Base-by-base conservation (phyloP, 192 early-diverging fungal genomes). In the Entomortierella chlamydospora region DNA sequence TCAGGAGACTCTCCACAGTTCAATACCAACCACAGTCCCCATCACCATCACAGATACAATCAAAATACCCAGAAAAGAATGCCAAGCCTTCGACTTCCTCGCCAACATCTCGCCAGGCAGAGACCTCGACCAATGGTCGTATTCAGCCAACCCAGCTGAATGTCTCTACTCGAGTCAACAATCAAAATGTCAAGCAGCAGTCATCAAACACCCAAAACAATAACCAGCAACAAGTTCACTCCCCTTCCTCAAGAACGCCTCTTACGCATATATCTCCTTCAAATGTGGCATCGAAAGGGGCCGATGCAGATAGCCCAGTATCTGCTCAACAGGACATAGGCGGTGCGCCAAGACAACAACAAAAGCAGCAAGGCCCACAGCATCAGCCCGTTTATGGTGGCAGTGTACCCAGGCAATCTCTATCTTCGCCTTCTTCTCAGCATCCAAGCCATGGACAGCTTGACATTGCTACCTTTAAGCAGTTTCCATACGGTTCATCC, bases 211-310 rank as follows among this genome's bases (percentile, higher is more conserved):
- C 49, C 6, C 66, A 68, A 50, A 18, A 22, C 33, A 39, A 62
- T 17, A 29, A 56, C 31, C 34, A 64, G 17, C 34, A 51, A 52
- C 61, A 55, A 42, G 34, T 22, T 31, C 33, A 54, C 17, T 26
- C 69, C 33, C 45, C 45, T 17, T 26, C 62, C 0, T 20, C 43
- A 11, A 22, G 29, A 31, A 49, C 25, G 4, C 62, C 61, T 25
- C 55, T 49, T 41, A 57, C 71, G 13, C 71, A 62, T 4, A 62
- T 65, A 33, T 73, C 62, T 10, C 71, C 71, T 33, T 65, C 71
- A 31, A 73, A 29, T 33, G 43, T 56, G 0, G 26, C 62, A 0
- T 39, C 63, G 11, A 51, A 34, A 33, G 49, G 55, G 11, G 33
- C 23, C 39, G 37, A 50, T 4, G 42, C 34, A 13, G 42, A 37